phyloP scores from a whole-genome alignment of 768 basidiomycete species.

The Flagelloscypha sp. region DNA sequence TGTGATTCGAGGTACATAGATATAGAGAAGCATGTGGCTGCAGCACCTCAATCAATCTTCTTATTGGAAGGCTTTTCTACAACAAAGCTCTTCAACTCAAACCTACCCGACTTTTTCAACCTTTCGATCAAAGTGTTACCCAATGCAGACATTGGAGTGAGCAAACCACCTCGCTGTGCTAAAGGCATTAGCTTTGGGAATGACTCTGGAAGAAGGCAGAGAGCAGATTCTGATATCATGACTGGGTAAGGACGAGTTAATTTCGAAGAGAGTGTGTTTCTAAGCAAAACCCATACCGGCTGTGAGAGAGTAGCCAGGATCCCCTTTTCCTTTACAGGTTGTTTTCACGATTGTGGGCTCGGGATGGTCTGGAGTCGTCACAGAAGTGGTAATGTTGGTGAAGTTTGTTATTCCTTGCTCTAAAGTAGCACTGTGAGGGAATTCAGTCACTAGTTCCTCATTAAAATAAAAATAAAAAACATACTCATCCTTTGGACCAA shows the following conservation, averaged over 20 bases:
- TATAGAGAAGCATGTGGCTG: too few species aligned
- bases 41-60: too few species aligned
- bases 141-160: conserved; percentile 79
- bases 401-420: too few species aligned
- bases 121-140: conserved; percentile 69
- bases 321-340: conserved; percentile 57
- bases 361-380: conserved; percentile 28
- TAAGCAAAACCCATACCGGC: conserved; percentile 30
- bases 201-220: conserved; percentile 54
- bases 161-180: conserved; percentile 60
- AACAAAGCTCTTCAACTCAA: conserved; percentile 50
- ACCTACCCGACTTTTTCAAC: conserved; percentile 46
- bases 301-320: conserved; percentile 65
- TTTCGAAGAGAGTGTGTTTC: conserved; percentile 1
- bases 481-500: conserved; percentile 60
- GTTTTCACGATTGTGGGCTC: conserved; percentile 46
- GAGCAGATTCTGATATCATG: conserved; percentile 73
- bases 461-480: conserved; percentile 15
- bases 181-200: conserved; percentile 46
- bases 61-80: too few species aligned
- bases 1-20: too few species aligned
- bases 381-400: conserved; percentile 65
- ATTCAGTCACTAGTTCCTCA: too few species aligned
- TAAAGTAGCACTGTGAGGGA: too few species aligned
- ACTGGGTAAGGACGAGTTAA: conserved; percentile 29